Percentiles rank a stretch among this genome's conserved stretches.
phyloP scores from a whole-genome alignment of 176 grass and related monocot genomes.

The Hsuehochloa calcarea region DNA sequence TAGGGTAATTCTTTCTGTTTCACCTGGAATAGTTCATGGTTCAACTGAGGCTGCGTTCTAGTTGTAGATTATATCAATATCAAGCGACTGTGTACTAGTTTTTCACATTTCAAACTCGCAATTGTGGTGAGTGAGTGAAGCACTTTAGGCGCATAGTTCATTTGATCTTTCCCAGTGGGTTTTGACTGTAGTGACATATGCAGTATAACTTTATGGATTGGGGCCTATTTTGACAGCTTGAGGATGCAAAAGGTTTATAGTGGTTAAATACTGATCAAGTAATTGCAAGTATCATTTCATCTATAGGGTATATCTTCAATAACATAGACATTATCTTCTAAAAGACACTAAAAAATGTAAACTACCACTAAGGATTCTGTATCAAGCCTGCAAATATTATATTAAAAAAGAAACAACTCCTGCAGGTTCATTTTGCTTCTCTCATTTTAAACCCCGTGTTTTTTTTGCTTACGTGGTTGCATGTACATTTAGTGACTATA shows the following conservation, averaged over 20 bases:
- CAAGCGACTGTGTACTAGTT: background rate
- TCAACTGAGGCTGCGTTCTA: background rate
- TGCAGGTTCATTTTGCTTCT: background rate
- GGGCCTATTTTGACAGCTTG: background rate
- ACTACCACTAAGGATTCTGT: background rate
- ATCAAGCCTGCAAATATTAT: background rate
- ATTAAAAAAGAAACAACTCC: background rate
- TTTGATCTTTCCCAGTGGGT: background rate
- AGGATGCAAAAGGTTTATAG: background rate
- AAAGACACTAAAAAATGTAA: background rate
- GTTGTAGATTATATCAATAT: background rate
- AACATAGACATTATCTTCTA: background rate
- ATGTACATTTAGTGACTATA: conserved; percentile 10
- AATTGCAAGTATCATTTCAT: background rate
- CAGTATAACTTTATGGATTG: background rate
- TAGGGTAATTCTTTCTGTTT: conserved; percentile 14
- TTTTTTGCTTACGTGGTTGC: background rate
- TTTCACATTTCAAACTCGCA: background rate
- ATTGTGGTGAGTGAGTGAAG: background rate
- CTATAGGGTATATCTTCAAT: background rate
- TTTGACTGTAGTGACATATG: background rate
- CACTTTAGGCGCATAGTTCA: background rate
- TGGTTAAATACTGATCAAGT: background rate
- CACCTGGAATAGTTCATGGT: background rate
- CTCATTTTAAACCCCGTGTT: background rate